Evolutionary conservation across 1,284 basidiomycete species (phyloP).

Genomic region (Dichomitus squalens): DNA sequence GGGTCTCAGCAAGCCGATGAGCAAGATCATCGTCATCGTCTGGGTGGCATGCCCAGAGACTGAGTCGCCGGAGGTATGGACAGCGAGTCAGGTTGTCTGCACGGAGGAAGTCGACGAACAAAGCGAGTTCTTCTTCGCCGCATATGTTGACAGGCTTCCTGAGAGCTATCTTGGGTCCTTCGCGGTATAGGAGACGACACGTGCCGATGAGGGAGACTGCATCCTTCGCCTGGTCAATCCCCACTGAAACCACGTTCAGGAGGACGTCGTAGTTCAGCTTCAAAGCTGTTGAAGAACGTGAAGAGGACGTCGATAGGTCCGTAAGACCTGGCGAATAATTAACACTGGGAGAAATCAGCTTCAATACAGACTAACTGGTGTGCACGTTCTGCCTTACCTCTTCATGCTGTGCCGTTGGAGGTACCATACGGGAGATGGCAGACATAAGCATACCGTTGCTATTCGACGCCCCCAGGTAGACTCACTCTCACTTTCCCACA

Average conservation of each 20-base stretch:
- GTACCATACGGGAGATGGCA: no score
- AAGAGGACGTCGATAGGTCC: no score
- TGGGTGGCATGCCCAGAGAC: background rate
- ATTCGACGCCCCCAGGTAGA: no score
- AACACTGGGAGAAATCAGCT: no score
- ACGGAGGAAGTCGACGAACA: background rate
- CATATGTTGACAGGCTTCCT: background rate
- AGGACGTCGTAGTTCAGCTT: background rate
- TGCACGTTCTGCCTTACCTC: no score
- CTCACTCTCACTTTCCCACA: no score
- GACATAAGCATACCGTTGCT: no score
- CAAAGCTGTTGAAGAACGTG: no score
- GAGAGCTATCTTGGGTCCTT: background rate
- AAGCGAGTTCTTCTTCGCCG: background rate
- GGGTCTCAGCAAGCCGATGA: background rate
- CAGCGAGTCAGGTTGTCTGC: background rate
- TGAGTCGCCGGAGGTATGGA: background rate
- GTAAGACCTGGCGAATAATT: no score
- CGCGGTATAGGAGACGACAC: background rate
- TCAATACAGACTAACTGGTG: no score
- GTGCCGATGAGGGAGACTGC: background rate
- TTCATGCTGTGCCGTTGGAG: no score
- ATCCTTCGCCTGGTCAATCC: background rate
- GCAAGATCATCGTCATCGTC: background rate
- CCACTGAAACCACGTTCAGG: background rate